Conservation (phyloP, 2,329 filamentous ascomycete genomes). For the Talaromyces atroroseus region DNA sequence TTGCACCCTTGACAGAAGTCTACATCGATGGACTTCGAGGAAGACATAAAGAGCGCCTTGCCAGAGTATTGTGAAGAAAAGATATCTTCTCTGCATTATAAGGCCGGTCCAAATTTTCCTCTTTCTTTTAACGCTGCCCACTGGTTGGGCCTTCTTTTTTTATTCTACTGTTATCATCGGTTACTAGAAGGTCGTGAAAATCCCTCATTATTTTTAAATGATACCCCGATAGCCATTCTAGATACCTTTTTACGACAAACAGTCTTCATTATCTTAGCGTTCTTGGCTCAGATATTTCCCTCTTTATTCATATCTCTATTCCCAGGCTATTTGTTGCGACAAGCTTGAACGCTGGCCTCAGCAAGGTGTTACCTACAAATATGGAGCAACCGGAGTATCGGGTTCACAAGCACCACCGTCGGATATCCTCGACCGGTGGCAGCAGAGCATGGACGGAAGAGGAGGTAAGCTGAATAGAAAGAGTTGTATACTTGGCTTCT, state of each 20-base stretch:
- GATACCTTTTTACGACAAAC: neutral
- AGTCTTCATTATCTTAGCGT: neutral
- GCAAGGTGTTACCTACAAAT: neutral
- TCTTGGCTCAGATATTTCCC: neutral
- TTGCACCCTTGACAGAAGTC: neutral
- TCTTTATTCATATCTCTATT: neutral
- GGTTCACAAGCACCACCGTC: slow-evolving; percentile 58
- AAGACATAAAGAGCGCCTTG: slow-evolving; percentile 10
- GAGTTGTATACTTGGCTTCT: neutral
- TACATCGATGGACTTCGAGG: neutral
- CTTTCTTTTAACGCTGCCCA: slow-evolving; percentile 46
- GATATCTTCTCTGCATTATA: neutral
- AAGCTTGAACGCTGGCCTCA: neutral
- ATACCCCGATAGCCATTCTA: neutral
- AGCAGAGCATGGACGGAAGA: slow-evolving; percentile 81
- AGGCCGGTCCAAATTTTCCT: slow-evolving; percentile 11
- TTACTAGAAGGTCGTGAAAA: slow-evolving; percentile 19
- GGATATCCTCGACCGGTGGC: slow-evolving; percentile 64
- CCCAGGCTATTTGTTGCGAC: neutral
- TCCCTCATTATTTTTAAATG: slow-evolving; percentile 5
- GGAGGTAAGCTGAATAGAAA: slow-evolving; percentile 54
- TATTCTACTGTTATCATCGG: slow-evolving; percentile 15
- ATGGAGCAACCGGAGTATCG: slow-evolving; percentile 36
- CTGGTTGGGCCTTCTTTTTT: slow-evolving; percentile 50
- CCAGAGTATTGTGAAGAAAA: neutral